Conservation (phyloP, 1,284 basidiomycete species). For the Ceratobasidium sp. region DNA sequence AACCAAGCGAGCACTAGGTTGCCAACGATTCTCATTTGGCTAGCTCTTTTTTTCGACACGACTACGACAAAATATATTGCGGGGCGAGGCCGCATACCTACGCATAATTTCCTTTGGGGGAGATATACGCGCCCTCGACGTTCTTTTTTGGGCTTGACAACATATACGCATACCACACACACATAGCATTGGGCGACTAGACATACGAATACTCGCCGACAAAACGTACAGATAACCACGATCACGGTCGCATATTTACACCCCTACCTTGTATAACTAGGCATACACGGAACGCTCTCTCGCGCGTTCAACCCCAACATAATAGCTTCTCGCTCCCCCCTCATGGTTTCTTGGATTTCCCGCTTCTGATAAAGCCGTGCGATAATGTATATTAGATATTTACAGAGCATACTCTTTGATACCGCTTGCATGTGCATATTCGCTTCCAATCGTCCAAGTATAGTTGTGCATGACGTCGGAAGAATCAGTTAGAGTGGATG, state of each 20-base stretch:
- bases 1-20: constrained; percentile 1
- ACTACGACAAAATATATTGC: constrained; percentile 1
- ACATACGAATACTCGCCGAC: background rate
- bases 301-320: background rate
- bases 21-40: background rate
- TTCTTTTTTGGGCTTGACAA: background rate
- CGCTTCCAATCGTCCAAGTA: background rate
- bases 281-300: constrained; percentile 21
- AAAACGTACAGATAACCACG: constrained; percentile 21
- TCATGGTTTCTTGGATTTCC: constrained; percentile 19
- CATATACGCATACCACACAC: constrained; percentile 16
- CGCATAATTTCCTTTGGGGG: background rate
- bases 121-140: constrained; percentile 19
- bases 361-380: background rate
- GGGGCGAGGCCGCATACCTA: constrained; percentile 18
- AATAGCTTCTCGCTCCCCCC: too few relatives aligned
- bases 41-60: constrained; percentile 3
- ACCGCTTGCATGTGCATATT: constrained; percentile 9
- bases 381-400: constrained; percentile 41
- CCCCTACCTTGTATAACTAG: constrained; percentile 33
- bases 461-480: background rate
- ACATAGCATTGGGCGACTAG: constrained; percentile 3
- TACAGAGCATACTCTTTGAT: constrained; percentile 29
- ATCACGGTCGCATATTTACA: constrained; percentile 21
- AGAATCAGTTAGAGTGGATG: too few relatives aligned